Base-by-base conservation (phyloP, 2,329 filamentous ascomycete species). In the Diaporthe vexans region DNA sequence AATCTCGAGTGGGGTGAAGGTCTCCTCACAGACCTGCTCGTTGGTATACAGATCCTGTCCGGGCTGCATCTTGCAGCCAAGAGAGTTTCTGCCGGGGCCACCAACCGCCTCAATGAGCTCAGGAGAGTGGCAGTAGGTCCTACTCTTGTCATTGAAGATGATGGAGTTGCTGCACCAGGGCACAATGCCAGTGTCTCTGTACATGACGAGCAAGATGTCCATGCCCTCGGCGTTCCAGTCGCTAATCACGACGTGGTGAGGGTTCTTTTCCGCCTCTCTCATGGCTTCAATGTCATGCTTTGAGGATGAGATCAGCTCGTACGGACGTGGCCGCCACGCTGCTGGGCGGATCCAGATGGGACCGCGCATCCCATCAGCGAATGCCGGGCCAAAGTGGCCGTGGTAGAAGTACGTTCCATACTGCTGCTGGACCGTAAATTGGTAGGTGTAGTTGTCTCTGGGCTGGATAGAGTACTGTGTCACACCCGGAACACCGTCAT, bases 381-480 rank as follows among this genome's bases (percentile, higher is more conserved):
- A 77, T 17, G 76, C 73, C 15, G 76, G 76, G 2, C 76, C 76
- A 19, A 77, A 77, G 43, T 77, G 76, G 8, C 76, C 76, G 29
- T 77, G 76, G 35, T 77, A 77, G 29, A 77, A 77, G 58, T 77
- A 77, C 10, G 73, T 77, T 33, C 76, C 76, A 9, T 77, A 77
- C 40, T 77, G 76, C 46, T 74, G 65, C 33, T 76, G 69, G 2
- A 74, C 75, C 1, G 76, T 77, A 33, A 77, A 76, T 7, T 73
- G 75, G 9, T 77, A 77, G 15, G 75, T 76, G 24, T 77, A 77
- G 1, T 56, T 77, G 37, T 75, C 76, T 13, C 75, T 71, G 4
- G 76, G 68, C 33, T 76, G 75, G 4, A 76, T 76, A 5, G 76
- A 72, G 57, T 74, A 77, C 63, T 77, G 76, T 11, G 76, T 77